These are phyloP conservation scores for Solanum chilense DNA, from an alignment of 257 asterid species.

Conservation along the genomic window DNA sequence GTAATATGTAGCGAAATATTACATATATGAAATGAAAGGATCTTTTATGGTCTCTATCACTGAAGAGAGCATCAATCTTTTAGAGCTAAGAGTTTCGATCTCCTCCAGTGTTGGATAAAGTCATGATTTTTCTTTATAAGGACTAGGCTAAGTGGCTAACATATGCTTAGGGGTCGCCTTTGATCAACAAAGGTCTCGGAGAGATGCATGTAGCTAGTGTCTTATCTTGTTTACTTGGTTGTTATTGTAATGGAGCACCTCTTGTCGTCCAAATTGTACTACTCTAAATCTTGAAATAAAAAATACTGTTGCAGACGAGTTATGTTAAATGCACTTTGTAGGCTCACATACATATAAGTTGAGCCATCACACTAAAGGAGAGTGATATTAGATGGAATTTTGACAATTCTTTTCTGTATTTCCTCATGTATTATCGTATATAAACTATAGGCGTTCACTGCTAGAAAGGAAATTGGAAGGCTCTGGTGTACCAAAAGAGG, in stretches of 20 bases:
- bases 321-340: not conserved
- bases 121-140: not conserved
- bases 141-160: not conserved
- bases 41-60: not conserved
- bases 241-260: not conserved
- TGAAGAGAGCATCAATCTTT: not conserved
- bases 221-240: not conserved
- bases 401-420: not conserved
- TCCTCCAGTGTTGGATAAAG: not conserved
- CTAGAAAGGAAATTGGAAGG: slow-evolving; percentile 46
- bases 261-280: not conserved
- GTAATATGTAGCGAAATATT: too few species aligned
- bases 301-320: not conserved
- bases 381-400: not conserved
- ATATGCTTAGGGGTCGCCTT: not conserved
- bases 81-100: not conserved
- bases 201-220: not conserved
- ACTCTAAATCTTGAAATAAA: not conserved
- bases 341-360: not conserved
- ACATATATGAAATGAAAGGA: too few species aligned
- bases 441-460: slow-evolving; percentile 45
- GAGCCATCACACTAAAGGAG: not conserved
- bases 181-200: not conserved
- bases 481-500: slow-evolving; percentile 60
- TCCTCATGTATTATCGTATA: not conserved